Conservation (phyloP, 176 grass and related monocot species). For the Rhynchospora breviuscula region DNA sequence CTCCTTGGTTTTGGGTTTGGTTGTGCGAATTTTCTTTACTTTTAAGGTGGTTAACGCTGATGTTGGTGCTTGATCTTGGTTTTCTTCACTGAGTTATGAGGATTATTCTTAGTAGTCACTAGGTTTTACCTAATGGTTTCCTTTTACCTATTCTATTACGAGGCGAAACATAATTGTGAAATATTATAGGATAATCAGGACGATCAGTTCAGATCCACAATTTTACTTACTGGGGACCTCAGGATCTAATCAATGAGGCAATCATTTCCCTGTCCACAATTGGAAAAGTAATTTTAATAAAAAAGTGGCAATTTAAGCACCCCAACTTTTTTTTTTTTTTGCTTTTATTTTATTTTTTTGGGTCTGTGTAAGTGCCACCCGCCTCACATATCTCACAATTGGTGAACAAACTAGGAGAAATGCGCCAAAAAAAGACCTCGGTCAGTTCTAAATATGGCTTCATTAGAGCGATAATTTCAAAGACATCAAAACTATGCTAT, state of each 20-base stretch:
- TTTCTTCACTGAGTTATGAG: neutral
- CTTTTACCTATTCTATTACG: neutral
- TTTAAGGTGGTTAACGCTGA: neutral
- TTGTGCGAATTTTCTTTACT: neutral
- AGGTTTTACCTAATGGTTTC: neutral
- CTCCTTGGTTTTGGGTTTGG: neutral
- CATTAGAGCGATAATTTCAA: neutral
- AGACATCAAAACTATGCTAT: neutral
- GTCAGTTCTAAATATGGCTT: neutral
- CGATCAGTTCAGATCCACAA: neutral
- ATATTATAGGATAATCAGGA: neutral
- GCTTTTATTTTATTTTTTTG: neutral
- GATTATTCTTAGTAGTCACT: neutral
- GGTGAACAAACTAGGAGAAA: neutral
- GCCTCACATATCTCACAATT: neutral
- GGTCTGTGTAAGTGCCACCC: neutral
- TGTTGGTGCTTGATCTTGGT: constrained; percentile 11
- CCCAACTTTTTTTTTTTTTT: neutral
- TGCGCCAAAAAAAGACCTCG: neutral
- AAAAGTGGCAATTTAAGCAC: neutral
- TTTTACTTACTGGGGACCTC: neutral
- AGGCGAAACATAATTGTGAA: neutral
- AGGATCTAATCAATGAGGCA: neutral
- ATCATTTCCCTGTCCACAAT: neutral
- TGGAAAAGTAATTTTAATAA: neutral